Percentiles rank a stretch among this genome's conserved stretches.
Evolutionary conservation across 495 filamentous ascomycete species (phyloP).

Genomic region (Tirmania nivea): DNA sequence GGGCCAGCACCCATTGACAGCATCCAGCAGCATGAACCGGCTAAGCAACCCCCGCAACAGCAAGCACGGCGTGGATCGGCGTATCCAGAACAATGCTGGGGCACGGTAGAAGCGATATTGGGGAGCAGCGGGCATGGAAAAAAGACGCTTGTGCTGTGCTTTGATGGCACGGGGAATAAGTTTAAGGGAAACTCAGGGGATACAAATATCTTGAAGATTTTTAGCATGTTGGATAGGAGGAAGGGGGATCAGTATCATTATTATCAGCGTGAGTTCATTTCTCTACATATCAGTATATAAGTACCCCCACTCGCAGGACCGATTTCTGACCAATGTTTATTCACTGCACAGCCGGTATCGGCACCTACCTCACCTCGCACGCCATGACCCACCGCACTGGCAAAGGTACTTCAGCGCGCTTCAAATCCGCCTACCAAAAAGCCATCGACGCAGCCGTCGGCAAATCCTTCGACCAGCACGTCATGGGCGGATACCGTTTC

Average conservation of each 20-base stretch:
- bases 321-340: constrained; percentile 21
- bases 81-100: not conserved
- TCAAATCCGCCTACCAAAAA: constrained; percentile 59
- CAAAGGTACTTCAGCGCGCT: constrained; percentile 37
- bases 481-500: constrained; percentile 70
- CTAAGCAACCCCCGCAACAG: not conserved
- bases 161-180: constrained; percentile 79
- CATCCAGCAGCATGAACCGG: too few relatives aligned
- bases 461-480: constrained; percentile 63
- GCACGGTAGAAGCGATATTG: not conserved
- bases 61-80: not conserved
- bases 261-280: not conserved
- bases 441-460: constrained; percentile 71
- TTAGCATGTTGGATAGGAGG: constrained; percentile 37
- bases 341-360: constrained; percentile 41
- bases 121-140: constrained; percentile 4
- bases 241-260: constrained; percentile 30
- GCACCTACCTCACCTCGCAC: constrained; percentile 45
- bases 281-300: not conserved
- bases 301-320: not conserved
- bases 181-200: constrained; percentile 61
- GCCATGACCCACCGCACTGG: not conserved
- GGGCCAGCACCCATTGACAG: too few relatives aligned
- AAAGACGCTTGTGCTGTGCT: constrained; percentile 54
- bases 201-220: constrained; percentile 82